A percentile compares a stretch with the other conserved stretches of the same genome.
phyloP scores from a whole-genome alignment of 495 filamentous ascomycete species.

The Pseudotulostoma volvatum region DNA sequence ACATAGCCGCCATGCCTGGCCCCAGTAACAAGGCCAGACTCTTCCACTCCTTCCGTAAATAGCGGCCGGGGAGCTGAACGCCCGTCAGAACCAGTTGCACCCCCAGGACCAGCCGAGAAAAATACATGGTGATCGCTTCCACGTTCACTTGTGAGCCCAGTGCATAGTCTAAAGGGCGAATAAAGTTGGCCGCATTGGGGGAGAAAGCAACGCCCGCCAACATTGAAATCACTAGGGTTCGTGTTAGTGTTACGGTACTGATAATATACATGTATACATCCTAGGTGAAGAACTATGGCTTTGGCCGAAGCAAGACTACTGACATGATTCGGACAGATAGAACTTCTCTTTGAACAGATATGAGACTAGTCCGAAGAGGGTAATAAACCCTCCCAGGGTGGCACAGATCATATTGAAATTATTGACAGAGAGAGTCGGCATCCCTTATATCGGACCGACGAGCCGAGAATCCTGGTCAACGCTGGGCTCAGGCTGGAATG shows the following conservation, averaged over 20 bases:
- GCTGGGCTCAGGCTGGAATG: too few relatives aligned
- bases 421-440: constrained; percentile 62
- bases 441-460: too few relatives aligned
- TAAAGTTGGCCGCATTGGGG: constrained; percentile 59
- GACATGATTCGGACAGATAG: constrained; percentile 81
- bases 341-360: constrained; percentile 82
- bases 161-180: constrained; percentile 64
- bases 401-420: constrained; percentile 86
- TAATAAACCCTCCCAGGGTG: constrained; percentile 74
- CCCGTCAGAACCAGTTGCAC: constrained; percentile 85
- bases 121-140: constrained; percentile 56
- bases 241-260: too few relatives aligned
- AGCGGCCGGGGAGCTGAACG: constrained; percentile 78
- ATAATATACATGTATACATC: too few relatives aligned
- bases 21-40: constrained; percentile 60
- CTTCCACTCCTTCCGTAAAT: constrained; percentile 67
- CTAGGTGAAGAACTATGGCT: too few relatives aligned
- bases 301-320: constrained; percentile 15
- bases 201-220: constrained; percentile 64
- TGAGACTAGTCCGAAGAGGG: constrained; percentile 73
- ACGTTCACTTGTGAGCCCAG: constrained; percentile 40
- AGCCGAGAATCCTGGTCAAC: too few relatives aligned
- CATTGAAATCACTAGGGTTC: constrained; percentile 76
- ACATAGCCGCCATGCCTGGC: constrained; percentile 79
- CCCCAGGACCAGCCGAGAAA: constrained; percentile 75